Evolutionary conservation across 257 asterid species (phyloP), one percentile per base, ranked within the genome.

Genomic region (Ilex asprella): DNA sequence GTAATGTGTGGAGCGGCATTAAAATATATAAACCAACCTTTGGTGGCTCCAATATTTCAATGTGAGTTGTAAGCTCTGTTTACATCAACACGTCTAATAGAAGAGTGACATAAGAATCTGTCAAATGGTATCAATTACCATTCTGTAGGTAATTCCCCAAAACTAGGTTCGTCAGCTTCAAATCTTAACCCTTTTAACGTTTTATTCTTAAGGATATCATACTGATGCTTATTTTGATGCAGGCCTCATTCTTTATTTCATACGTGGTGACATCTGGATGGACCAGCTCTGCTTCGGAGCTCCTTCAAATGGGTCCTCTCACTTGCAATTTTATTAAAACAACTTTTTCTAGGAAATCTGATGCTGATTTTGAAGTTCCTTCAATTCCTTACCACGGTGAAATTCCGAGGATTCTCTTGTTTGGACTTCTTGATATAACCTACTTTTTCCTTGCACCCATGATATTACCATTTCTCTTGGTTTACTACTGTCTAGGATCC

Each of bases 201-300:
- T n/a, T n/a, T n/a, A n/a, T n/a, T n/a, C n/a, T n/a, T 3, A 50
- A 50, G 55, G 55, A n/a, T 50, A n/a, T n/a, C n/a, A n/a, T 35
- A 2, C 41, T 53, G 57, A 53, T 21, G 31, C 16, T 47, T 31
- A 31, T 63, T 6, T 60, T 59, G 56, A 55, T 73, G 74, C 74
- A 93, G 99, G 97, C 97, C 62, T 71, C 95, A 31, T 93, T 93
- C 82, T 93, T 92, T 85, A 87, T 89, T 62, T 87, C 99, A 5
- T 93, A 93, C 75, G 97, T 93, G 58, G 96, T 93, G 68, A 93
- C 99, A 51, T 85, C 97, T 64, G 99, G 99, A 69, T 93, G 99
- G 99, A 93, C 99, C 64, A 84, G 78, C 60, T 82, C 83, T 73
- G 72, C 95, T 67, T 60, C 87, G 49, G 86, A 87, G 69, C 95